Base-by-base conservation (phyloP, 2,329 filamentous ascomycete genomes). In the Trichoderma hamatum region DNA sequence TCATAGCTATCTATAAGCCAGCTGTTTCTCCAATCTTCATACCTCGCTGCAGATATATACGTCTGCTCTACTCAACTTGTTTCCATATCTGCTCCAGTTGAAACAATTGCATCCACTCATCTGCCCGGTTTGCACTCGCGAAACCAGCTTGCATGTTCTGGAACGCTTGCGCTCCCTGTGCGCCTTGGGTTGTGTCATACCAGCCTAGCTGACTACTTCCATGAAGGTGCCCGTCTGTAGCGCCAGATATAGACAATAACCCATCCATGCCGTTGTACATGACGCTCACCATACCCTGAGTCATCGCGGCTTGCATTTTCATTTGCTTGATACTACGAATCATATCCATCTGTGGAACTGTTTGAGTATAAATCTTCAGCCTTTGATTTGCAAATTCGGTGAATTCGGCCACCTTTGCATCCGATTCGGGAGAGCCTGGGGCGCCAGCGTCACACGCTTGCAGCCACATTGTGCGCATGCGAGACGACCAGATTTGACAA, bases 401-500 rank as follows among this genome's bases (percentile, higher is more conserved):
- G 36, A 79, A 79, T n/a, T 74, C 71, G 0, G 71, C 70, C 1
- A 79, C n/a, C 0, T 72, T 74, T 0, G 67, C 71, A 9, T 76
- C 62, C 0, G 74, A 77, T 43, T 75, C 76, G 1, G 69, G 46
- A 0, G 76, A 75, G 4, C 72, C 76, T 0, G 75, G 72, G 0
- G 66, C 59, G 1, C 77, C 76, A 1, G 74, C 75, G 0, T 69
- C 71, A 62, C 78, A 80, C 0, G 65, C 74, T 11, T 73, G 71
- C 2, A 73, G 71, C 74, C 77, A 81, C 71, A 79, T 74, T 1
- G 60, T 72, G n/a, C 80, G 79, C 79, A 82, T 81, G 5, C 80
- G 76, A 0, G 76, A 76, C 3, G 79, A 80, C 76, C 79, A 81
- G 6, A 81, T 73, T 39, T 78, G 77, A 59, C 80, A 82, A 49